These are phyloP conservation scores for Apostasia shenzhenica DNA, from an alignment of 106 monocot genomes.

Conservation along the genomic window DNA sequence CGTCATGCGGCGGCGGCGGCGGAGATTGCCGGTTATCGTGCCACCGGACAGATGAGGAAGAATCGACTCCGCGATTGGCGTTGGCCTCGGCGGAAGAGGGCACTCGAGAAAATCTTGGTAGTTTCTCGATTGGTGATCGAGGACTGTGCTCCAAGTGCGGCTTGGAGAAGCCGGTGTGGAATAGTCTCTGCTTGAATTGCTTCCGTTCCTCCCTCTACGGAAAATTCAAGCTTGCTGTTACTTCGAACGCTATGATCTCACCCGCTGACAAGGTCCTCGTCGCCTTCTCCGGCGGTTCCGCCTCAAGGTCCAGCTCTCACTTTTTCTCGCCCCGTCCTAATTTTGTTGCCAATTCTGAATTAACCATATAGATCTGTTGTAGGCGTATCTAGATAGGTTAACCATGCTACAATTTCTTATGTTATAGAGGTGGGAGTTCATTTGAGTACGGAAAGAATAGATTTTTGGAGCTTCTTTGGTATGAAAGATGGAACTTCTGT, in stretches of 20 bases:
- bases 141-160: slow-evolving; percentile 68
- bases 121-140: slow-evolving; percentile 1
- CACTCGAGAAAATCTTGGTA: not conserved
- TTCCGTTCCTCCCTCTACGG: slow-evolving; percentile 58
- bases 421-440: no score
- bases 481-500: no score
- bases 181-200: slow-evolving; percentile 52
- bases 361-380: no score
- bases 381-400: no score
- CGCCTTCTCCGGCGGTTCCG: slow-evolving; percentile 85
- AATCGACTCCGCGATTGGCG: not conserved
- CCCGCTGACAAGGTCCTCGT: slow-evolving; percentile 83
- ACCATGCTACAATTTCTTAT: no score
- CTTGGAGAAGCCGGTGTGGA: slow-evolving; percentile 22
- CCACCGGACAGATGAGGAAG: not conserved
- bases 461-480: no score
- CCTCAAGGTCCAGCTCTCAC: slow-evolving; percentile 54
- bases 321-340: not conserved
- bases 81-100: not conserved
- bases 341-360: not conserved
- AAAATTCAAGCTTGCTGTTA: slow-evolving; percentile 92
- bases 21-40: slow-evolving; percentile 14
- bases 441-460: no score
- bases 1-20: slow-evolving; percentile 15
- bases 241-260: slow-evolving; percentile 85